Base-by-base conservation (phyloP, 2,329 filamentous ascomycete species). In the Microascus cirrosus region DNA sequence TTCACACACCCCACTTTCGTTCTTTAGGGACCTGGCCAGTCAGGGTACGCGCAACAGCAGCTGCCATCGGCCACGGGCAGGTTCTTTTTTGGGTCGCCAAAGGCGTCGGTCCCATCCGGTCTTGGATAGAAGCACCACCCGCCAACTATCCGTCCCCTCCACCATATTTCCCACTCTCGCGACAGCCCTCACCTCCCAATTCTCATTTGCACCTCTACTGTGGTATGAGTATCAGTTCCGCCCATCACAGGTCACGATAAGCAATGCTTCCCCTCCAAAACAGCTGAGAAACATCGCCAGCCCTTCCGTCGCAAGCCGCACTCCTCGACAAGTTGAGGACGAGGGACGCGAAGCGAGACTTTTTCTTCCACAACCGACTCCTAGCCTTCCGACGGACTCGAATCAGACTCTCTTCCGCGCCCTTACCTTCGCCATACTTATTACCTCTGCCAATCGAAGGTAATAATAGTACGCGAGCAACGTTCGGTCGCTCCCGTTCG, bases 161-260 rank as follows among this genome's bases (percentile, higher is more conserved):
- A 57, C 45, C 55, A 53, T 22, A 20, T 58, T 58, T 57, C 34
- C 45, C 50, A 13, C 50, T n/a, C 15, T 54, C 32, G 35, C 50
- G 32, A 35, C 51, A 48, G 35, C 51, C 36, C 22, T 45, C 56
- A 15, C 35, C 35, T 54, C 34, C 35, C 45, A 15, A 15, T 20
- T 28, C 50, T 20, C 24, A 32, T n/a, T 54, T 20, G 28, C 48
- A 18, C 20, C 32, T 36, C 35, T 13, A 22, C 35, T 12, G 36
- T 54, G 56, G 56, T 51, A 53, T 32, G 34, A 53, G 54, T 51
- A 48, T 25, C 45, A 28, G 28, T 34, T 42, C 25, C 25, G n/a
- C 56, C 24, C 25, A 53, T 36, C 35, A 58, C 18, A 35, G 20
- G 56, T 58, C 56, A 58, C 53, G 50, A 53, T 54, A 58, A 54